phyloP scores from a whole-genome alignment of 768 basidiomycete species.

The Strobilomyces echinocephalus region DNA sequence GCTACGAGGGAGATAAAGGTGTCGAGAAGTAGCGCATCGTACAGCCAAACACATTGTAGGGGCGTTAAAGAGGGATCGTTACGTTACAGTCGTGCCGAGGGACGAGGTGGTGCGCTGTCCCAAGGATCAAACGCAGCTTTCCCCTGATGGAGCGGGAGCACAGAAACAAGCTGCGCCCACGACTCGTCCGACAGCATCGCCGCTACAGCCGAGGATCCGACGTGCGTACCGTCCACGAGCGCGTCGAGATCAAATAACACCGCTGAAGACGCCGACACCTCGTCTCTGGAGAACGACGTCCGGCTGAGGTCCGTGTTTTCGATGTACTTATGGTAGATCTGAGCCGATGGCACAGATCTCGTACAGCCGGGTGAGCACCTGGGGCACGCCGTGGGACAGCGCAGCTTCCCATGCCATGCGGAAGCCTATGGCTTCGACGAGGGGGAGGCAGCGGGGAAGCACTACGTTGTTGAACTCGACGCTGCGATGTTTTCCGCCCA shows the following conservation, averaged over 20 bases:
- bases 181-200: background rate
- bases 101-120: background rate
- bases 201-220: background rate
- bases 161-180: background rate
- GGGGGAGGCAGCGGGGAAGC: background rate
- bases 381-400: background rate
- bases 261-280: background rate
- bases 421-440: background rate
- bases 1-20: no score
- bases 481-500: background rate
- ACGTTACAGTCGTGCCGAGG: background rate
- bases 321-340: background rate
- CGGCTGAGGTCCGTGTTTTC: background rate
- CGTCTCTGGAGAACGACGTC: background rate
- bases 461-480: background rate
- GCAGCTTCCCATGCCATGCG: conserved; percentile 1
- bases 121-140: background rate
- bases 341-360: background rate
- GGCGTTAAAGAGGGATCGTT: background rate
- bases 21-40: background rate
- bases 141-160: background rate
- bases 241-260: background rate
- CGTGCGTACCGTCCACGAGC: background rate
- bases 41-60: background rate
- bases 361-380: background rate